Base-by-base conservation (phyloP, 495 filamentous ascomycete species). In the Amniculicola lignicola region DNA sequence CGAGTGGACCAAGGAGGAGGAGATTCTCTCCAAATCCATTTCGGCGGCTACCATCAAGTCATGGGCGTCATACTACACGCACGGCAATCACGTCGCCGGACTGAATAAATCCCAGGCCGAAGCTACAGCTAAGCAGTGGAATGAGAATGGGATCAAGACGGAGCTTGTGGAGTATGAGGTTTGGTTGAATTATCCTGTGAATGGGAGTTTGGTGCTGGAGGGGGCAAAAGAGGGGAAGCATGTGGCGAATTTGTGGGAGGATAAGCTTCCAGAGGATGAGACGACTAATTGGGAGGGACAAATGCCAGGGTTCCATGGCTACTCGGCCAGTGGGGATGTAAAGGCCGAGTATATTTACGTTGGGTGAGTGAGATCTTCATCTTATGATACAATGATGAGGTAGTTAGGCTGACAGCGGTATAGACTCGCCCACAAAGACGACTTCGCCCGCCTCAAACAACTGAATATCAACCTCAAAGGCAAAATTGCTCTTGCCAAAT, bases 401-500 rank as follows among this genome's bases (percentile, higher is more conserved):
- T 15, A 4, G 14, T 19, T 10, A 1, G 10, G 3, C 28, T 51
- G 15, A 43, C 3, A 1, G 9, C 7, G 14, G 5, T 39, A 21
- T n/a, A 51, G 43, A 3, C 29, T 31, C n/a, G 66, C 61, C 15
- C 47, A 55, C 10, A 25, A 62, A 16, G 57, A 40, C n/a, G 66
- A 68, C 41, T 68, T 67, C 40, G 43, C 61, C n/a, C 27, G 50
- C 18, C 50, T 68, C 1, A 28, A 48, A 2, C 28, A 45, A 0
- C 33, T 61, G 0, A 57, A 57, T 7, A 54, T 68, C 12, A 21
- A 53, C 14, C 51, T 67, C 15, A 57, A 67, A 45, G 66, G 66
- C 39, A 68, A 67, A 35, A 68, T 68, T 11, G 66, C 61, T 2
- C 42, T 68, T 3, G 41, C 57, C 1, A 61, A 51, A 23, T 67